Conservation (phyloP, 495 filamentous ascomycete genomes). For the Monascus purpureus region DNA sequence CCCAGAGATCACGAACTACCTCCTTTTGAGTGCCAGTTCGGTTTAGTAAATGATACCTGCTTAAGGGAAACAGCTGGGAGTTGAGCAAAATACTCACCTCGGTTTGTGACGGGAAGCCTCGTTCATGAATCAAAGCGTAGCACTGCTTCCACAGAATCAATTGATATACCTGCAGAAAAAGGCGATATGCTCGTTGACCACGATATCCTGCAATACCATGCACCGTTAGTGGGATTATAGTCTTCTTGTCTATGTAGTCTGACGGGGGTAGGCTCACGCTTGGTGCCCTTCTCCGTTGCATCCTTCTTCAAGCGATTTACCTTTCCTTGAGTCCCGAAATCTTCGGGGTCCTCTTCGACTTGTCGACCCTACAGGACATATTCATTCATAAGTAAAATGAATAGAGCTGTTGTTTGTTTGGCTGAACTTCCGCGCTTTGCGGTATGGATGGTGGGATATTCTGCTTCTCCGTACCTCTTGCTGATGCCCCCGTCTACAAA, state of each 20-base stretch:
- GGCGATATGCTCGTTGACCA: slow-evolving; percentile 51
- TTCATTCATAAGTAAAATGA: too few relatives aligned
- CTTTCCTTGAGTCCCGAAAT: slow-evolving; percentile 52
- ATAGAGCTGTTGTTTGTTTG: too few relatives aligned
- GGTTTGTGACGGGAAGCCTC: slow-evolving; percentile 47
- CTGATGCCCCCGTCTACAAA: slow-evolving; percentile 52
- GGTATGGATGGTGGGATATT: neutral
- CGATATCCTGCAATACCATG: slow-evolving; percentile 32
- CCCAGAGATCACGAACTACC: slow-evolving; percentile 57
- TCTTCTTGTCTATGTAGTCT: too few relatives aligned
- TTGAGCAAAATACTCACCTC: slow-evolving; percentile 43
- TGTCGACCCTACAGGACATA: slow-evolving; percentile 22
- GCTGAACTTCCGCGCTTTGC: too few relatives aligned
- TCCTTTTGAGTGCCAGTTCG: too few relatives aligned
- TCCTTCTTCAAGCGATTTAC: slow-evolving; percentile 40
- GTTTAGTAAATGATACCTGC: too few relatives aligned
- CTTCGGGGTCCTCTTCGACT: slow-evolving; percentile 63
- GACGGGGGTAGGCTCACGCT: slow-evolving; percentile 35
- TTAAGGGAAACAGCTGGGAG: slow-evolving; percentile 2
- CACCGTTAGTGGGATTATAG: too few relatives aligned
- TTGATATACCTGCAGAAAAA: slow-evolving; percentile 78
- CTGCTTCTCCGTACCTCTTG: slow-evolving; percentile 33
- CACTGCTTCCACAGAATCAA: slow-evolving; percentile 71
- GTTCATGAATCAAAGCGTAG: slow-evolving; percentile 43
- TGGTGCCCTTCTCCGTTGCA: slow-evolving; percentile 34